Evolutionary conservation across 352 stramenopile species (phyloP), one percentile per base, ranked within the genome.

Genomic region (Sclerospora graminicola): DNA sequence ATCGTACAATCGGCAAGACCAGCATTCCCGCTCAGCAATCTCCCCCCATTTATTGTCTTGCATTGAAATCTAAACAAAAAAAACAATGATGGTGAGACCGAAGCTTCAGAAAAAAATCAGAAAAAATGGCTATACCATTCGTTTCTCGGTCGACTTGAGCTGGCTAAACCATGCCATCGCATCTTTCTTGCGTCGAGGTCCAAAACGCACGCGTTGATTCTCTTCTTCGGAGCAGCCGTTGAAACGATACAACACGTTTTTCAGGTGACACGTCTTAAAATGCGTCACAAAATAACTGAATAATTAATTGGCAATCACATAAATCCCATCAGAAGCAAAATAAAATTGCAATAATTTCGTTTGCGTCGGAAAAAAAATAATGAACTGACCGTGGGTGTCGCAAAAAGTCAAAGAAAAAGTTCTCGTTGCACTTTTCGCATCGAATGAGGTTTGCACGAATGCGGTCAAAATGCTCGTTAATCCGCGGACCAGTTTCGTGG

Each of bases 41-140:
- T 88, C 76, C 14, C 76, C 82, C 76, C 76, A 85, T 54, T 82
- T 81, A 50, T 88, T 88, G 56, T 88, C 76, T 55, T 88, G 76
- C 76, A 88, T 85, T 1, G 76, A 85, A 43, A 88, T 84, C 74
- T 86, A 42, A 14, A 19, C 13, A 30, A 19, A 8, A 27, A 9
- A 19, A n/a, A n/a, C n/a, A n/a, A n/a, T n/a, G n/a, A 15, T 14
- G 8, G 8, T 10, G 1, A 38, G n/a, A 14, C 36, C 28, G 13
- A 31, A 46, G 19, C 34, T 8, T 40, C 18, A 54, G 5, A 29
- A n/a, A 39, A 14, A 8, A 21, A 8, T 16, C 11, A 21, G n/a
- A 29, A 48, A 13, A 18, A 32, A 30, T 28, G 18, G 40, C 37
- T 33, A 41, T 26, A 78, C 73, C 76, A 88, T 88, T 53, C 76